These are phyloP conservation scores for Apiospora pterosperma DNA, from an alignment of 2,329 filamentous ascomycete species.

Conservation along the genomic window DNA sequence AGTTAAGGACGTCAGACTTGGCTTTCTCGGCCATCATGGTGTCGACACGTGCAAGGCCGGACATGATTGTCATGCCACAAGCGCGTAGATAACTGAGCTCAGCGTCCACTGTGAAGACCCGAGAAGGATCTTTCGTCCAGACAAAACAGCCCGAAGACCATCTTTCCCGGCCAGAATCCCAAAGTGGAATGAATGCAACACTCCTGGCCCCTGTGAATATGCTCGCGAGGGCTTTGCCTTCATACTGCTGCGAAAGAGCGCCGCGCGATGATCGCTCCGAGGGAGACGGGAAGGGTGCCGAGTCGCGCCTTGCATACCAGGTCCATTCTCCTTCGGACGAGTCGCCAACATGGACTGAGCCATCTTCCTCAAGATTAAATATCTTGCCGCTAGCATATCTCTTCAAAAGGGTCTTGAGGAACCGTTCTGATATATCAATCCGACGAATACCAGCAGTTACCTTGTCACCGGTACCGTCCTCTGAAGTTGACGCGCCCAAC, in stretches of 20 bases:
- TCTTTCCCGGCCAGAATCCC: slow-evolving; percentile 40
- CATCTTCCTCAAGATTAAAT: slow-evolving; percentile 40
- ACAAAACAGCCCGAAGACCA: slow-evolving; percentile 49
- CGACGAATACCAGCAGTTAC: not conserved
- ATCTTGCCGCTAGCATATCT: slow-evolving; percentile 43
- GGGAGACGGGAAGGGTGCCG: slow-evolving; percentile 1
- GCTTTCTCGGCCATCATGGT: slow-evolving; percentile 37
- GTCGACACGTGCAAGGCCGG: slow-evolving; percentile 48
- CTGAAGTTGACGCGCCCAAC: slow-evolving; percentile 32
- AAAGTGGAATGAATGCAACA: slow-evolving; percentile 45
- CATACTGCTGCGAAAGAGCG: slow-evolving; percentile 15
- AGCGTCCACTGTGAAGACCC: slow-evolving; percentile 40
- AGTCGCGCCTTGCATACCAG: not conserved
- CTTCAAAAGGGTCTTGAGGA: slow-evolving; percentile 38
- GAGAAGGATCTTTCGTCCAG: slow-evolving; percentile 41
- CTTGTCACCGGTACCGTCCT: not conserved
- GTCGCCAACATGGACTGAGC: slow-evolving; percentile 29
- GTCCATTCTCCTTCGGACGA: slow-evolving; percentile 9
- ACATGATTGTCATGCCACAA: slow-evolving; percentile 53
- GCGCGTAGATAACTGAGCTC: slow-evolving; percentile 50
- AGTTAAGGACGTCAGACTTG: slow-evolving; percentile 57
- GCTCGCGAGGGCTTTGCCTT: slow-evolving; percentile 26
- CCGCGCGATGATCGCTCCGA: not conserved
- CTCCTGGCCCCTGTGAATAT: slow-evolving; percentile 42
- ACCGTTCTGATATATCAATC: slow-evolving; percentile 31